Evolutionary conservation across 345 rosid species (phyloP).

Genomic region (Syzygium aromaticum): DNA sequence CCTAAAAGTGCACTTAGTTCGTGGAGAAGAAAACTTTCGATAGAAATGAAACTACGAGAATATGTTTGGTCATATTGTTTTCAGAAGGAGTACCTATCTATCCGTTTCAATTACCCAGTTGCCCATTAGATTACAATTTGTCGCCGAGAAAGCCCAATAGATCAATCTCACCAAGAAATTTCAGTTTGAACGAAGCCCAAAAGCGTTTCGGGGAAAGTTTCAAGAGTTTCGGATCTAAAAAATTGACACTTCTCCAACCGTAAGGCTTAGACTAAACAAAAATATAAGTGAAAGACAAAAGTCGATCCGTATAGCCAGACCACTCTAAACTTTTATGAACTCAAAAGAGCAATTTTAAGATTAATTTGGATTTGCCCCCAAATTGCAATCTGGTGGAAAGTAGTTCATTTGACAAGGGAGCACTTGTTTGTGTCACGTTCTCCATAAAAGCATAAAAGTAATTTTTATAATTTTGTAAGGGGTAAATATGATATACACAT

Average conservation of each 20-base stretch:
- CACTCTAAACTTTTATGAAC: not conserved
- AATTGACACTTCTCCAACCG: rapidly evolving
- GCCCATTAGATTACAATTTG: not conserved
- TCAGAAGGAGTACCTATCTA: not conserved
- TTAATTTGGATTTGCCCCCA: too few relatives aligned
- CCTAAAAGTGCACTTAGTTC: rapidly evolving
- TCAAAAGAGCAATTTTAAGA: not conserved
- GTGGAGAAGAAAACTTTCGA: not conserved
- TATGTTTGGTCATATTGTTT: too few relatives aligned
- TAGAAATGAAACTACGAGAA: too few relatives aligned
- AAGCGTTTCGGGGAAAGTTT: not conserved
- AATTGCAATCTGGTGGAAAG: not conserved
- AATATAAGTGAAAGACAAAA: rapidly evolving
- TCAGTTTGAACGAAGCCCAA: not conserved
- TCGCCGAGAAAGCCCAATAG: not conserved
- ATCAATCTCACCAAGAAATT: not conserved
- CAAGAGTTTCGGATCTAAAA: rapidly evolving
- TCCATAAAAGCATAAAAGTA: not conserved
- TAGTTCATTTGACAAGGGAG: not conserved
- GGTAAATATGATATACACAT: not conserved
- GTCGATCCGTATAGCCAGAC: not conserved
- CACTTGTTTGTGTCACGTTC: not conserved
- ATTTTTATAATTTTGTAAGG: not conserved
- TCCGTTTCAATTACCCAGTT: not conserved
- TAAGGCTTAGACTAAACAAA: rapidly evolving